Conservation (phyloP, 1,139 yeast genomes). For the Geotrichum europaeum region DNA sequence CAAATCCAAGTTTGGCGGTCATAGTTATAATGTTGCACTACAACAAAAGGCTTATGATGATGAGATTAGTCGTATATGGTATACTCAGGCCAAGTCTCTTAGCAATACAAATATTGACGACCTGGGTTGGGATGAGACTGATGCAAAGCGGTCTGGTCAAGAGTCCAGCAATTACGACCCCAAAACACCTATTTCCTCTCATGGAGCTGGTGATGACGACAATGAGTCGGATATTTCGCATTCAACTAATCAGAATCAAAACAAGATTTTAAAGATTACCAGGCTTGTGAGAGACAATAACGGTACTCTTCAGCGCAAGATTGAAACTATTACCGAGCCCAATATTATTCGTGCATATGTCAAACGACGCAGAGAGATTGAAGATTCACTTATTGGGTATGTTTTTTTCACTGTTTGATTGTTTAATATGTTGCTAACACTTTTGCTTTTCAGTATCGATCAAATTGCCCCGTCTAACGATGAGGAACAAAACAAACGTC, state of each 20-base stretch:
- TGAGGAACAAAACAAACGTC: conserved; percentile 73
- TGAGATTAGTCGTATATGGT: conserved; percentile 88
- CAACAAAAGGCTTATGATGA: conserved; percentile 92
- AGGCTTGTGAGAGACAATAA: conserved; percentile 78
- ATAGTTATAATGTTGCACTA: conserved; percentile 71
- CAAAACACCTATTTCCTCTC: conserved; percentile 12
- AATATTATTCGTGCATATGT: conserved; percentile 82
- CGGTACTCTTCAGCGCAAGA: conserved; percentile 77
- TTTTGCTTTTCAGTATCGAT: conserved; percentile 36
- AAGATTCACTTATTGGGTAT: conserved; percentile 58
- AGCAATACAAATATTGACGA: conserved; percentile 37
- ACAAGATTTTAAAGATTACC: conserved; percentile 63
- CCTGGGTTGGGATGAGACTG: conserved; percentile 35
- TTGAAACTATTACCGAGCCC: conserved; percentile 76
- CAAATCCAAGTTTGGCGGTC: conserved; percentile 50
- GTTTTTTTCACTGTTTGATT: conserved; percentile 2
- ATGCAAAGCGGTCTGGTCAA: conserved; percentile 28
- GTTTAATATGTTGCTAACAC: conserved; percentile 10
- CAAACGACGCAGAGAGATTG: conserved; percentile 68
- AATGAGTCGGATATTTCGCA: conserved; percentile 33
- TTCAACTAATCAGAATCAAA: conserved; percentile 22
- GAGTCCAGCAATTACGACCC: conserved; percentile 1
- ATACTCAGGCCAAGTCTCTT: conserved; percentile 66
- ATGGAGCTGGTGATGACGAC: conserved; percentile 37
- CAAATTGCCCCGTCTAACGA: conserved; percentile 77